Evolutionary conservation across 805 yeast genomes (phyloP), one percentile per base, ranked within the genome.

Genomic region (Saccharomycopsis lassenensis): DNA sequence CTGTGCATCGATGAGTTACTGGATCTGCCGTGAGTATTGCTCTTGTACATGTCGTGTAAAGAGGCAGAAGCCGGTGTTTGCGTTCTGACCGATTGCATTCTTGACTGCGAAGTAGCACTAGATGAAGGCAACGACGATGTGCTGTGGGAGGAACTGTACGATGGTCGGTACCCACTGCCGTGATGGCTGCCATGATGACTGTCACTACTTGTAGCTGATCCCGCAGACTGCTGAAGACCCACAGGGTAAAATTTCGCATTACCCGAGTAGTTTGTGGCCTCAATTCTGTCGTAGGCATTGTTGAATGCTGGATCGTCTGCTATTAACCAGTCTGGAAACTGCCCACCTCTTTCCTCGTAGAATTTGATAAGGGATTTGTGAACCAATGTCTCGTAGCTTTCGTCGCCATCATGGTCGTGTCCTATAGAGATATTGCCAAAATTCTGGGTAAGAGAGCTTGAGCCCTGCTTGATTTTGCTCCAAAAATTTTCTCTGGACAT

Each of bases 21-120:
- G 6, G 33, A 21, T 7, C 18, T 18, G 7, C 36, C 12, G 15
- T 19, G 29, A 29, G 39, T 26, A n/a, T 23, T 29, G 7, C 41
- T 36, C 17, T 33, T 40, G 31, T 43, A 43, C 41, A 43, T 33
- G 18, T 40, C 44, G 15, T 37, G 32, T 6, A 43, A 24, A 4
- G 39, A 32, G 11, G 44, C 41, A 17, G 46, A 44, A 5, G 46
- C 46, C n/a, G 46, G 41, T 2, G 46, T 43, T 10, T 43, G 41
- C 4, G 46, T 43, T 25, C 33, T 35, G 5, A 32, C 33, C 8
- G 37, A 29, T 6, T 40, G 28, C 12, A 12, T n/a, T 27, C 17
- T 10, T 7, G 7, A 12, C 7, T 26, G 7, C 7, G 7, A 7
- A 26, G 11, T 26, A n/a, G n/a, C n/a, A n/a, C n/a, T n/a, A n/a